Percentiles rank a stretch among this genome's conserved stretches.
These are phyloP conservation scores for Cydonia oblonga DNA, from an alignment of 331 rosid species.

Conservation along the genomic window DNA sequence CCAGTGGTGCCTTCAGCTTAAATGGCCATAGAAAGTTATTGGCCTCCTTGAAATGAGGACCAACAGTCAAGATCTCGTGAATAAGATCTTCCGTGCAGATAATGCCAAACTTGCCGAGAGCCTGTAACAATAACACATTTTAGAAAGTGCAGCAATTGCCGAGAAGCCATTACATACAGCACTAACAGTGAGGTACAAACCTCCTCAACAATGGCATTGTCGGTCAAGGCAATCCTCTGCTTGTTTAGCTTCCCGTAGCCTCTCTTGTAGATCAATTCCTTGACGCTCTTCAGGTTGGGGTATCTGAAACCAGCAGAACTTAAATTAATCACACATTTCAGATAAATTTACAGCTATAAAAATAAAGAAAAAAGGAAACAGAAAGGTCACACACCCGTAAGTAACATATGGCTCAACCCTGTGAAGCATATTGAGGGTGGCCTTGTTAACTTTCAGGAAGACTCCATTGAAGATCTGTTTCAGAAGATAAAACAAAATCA, in stretches of 20 bases:
- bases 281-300: conserved; percentile 84
- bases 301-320: conserved; percentile 29
- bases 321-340: neutral
- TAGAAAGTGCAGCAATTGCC: neutral
- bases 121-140: conserved; percentile 26
- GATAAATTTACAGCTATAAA: too few species aligned
- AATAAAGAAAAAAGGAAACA: too few species aligned
- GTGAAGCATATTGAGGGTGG: conserved; percentile 75
- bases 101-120: conserved; percentile 60
- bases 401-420: conserved; percentile 92
- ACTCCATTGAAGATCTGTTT: conserved; percentile 83
- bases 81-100: conserved; percentile 68
- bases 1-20: conserved; percentile 86
- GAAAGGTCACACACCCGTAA: too few species aligned
- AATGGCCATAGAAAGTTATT: conserved; percentile 95
- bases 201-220: conserved; percentile 72
- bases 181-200: conserved; percentile 12
- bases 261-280: conserved; percentile 70
- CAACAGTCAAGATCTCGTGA: conserved; percentile 76
- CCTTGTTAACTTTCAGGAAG: conserved; percentile 82
- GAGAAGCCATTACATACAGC: neutral
- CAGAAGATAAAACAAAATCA: neutral
- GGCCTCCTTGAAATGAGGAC: conserved; percentile 86
- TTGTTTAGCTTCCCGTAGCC: conserved; percentile 73
- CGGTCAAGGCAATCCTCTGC: conserved; percentile 67